These are phyloP conservation scores for Blastocystis sp. DNA, from an alignment of 352 stramenopile species.

Conservation along the genomic window DNA sequence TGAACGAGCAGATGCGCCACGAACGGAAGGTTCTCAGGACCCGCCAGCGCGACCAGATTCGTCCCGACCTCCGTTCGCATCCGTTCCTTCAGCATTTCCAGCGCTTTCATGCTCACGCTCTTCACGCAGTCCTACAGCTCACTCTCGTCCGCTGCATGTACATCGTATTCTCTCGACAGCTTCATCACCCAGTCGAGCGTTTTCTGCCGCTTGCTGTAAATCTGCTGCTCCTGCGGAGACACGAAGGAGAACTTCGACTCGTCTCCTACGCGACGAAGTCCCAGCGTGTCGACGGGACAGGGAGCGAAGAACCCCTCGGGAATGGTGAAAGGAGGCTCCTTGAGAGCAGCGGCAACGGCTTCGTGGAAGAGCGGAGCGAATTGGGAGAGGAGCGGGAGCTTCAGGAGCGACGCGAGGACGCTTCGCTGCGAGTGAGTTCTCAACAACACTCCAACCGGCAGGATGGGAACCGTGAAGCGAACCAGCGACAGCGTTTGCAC, in stretches of 20 bases:
- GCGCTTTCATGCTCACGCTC: background rate
- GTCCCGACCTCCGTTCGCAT: background rate
- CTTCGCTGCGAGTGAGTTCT: too few relatives aligned
- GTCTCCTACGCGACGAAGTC: background rate
- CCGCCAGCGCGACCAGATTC: background rate
- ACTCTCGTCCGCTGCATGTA: background rate
- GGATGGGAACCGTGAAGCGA: background rate
- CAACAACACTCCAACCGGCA: background rate
- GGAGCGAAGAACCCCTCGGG: background rate
- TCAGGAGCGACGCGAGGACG: background rate
- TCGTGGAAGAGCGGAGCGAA: background rate
- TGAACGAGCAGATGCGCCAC: conserved; percentile 10
- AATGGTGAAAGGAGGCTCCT: background rate
- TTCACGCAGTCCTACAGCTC: background rate
- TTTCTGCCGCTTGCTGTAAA: conserved; percentile 29
- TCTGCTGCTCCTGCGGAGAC: background rate
- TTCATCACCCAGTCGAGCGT: conserved; percentile 13
- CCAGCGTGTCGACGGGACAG: background rate
- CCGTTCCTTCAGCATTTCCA: background rate
- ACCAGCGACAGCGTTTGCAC: background rate
- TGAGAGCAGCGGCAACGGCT: background rate
- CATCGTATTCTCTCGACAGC: conserved; percentile 33
- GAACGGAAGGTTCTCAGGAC: conserved; percentile 21
- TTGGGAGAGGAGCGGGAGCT: background rate
- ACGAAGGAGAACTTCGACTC: conserved; percentile 28